Evolutionary conservation across 1,284 basidiomycete species (phyloP).

Genomic region (Cutaneotrichosporon cutaneum): DNA sequence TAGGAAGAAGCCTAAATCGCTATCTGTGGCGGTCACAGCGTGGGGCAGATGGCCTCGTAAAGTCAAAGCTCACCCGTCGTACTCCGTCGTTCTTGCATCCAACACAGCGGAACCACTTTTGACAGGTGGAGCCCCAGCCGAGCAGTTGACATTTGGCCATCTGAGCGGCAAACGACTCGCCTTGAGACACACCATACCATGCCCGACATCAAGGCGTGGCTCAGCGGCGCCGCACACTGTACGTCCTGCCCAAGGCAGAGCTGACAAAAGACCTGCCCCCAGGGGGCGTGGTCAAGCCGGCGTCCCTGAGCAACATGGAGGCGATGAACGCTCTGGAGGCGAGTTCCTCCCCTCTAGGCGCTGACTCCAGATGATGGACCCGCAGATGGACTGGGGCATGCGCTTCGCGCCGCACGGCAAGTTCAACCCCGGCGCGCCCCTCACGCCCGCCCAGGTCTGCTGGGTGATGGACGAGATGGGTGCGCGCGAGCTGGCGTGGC

Average conservation of each 20-base stretch:
- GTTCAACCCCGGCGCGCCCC: constrained; percentile 66
- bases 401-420: constrained; percentile 45
- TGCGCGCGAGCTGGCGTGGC: constrained; percentile 86
- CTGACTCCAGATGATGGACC: constrained; percentile 67
- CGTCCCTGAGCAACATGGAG: constrained; percentile 71
- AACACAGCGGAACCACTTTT: too few relatives aligned
- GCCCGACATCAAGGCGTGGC: constrained; percentile 36
- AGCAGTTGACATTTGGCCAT: not conserved
- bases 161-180: not conserved
- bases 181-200: constrained; percentile 12
- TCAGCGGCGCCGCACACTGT: constrained; percentile 28
- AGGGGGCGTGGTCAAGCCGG: constrained; percentile 66
- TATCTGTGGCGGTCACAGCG: too few relatives aligned
- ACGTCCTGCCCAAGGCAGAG: not conserved
- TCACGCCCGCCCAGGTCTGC: constrained; percentile 73
- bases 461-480: constrained; percentile 81
- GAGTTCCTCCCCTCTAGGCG: not conserved
- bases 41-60: too few relatives aligned
- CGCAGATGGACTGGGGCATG: constrained; percentile 80
- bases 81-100: too few relatives aligned
- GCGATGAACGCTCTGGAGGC: constrained; percentile 88
- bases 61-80: too few relatives aligned
- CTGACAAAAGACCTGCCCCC: constrained; percentile 62
- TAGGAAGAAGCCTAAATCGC: too few relatives aligned
- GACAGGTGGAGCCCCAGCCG: not conserved